Conservation (phyloP, 495 filamentous ascomycete species). For the Terfezia claveryi region DNA sequence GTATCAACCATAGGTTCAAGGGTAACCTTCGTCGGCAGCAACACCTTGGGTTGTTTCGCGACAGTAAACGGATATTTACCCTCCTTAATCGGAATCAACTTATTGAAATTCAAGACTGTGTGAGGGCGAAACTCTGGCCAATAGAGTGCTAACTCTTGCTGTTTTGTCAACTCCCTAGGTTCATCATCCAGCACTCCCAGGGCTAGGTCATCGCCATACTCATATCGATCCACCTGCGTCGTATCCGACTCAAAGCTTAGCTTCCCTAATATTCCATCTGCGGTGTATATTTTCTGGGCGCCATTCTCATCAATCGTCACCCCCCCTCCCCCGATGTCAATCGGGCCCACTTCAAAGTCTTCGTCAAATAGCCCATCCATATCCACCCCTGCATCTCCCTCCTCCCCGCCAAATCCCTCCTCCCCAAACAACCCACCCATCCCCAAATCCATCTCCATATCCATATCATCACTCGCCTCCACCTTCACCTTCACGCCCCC, state of each 20-base stretch:
- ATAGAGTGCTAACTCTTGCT: not conserved
- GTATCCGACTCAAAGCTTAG: not conserved
- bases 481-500: slow-evolving; percentile 22
- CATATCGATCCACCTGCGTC: not conserved
- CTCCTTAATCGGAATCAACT: slow-evolving; percentile 12
- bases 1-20: slow-evolving; percentile 56
- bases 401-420: slow-evolving; percentile 3
- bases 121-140: slow-evolving; percentile 18
- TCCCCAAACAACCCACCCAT: slow-evolving; percentile 28
- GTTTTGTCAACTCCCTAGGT: not conserved
- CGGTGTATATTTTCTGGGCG: not conserved
- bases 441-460: slow-evolving; percentile 27
- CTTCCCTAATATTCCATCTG: not conserved
- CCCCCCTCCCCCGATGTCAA: not conserved
- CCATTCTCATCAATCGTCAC: slow-evolving; percentile 1
- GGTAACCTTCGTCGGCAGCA: slow-evolving; percentile 67
- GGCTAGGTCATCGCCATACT: not conserved
- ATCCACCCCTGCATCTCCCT: slow-evolving; percentile 19
- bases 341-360: slow-evolving; percentile 2
- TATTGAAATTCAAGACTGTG: slow-evolving; percentile 28
- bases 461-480: slow-evolving; percentile 20
- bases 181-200: not conserved
- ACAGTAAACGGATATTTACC: slow-evolving; percentile 35
- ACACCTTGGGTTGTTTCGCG: slow-evolving; percentile 49
- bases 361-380: slow-evolving; percentile 34